Conservation (phyloP, 176 grass and related monocot species). For the Urochloa ruziziensis region DNA sequence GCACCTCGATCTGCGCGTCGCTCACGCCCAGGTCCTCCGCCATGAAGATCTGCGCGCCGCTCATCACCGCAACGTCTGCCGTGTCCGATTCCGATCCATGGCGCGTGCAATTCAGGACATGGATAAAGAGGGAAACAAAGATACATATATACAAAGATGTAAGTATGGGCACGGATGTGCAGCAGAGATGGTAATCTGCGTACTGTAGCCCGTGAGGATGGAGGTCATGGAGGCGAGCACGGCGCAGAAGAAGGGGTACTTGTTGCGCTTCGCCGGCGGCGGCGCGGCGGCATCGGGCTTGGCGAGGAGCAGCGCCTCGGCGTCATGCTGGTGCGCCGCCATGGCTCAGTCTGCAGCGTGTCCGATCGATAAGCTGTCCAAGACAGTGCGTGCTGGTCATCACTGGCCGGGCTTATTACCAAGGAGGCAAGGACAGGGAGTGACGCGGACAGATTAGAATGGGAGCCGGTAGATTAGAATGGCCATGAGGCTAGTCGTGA, state of each 20-base stretch:
- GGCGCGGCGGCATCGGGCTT: neutral
- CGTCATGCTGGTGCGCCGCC: neutral
- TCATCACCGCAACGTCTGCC: constrained; percentile 68
- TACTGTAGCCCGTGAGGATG: constrained; percentile 77
- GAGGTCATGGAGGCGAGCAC: constrained; percentile 85
- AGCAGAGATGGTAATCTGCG: too few species aligned
- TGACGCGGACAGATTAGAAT: too few species aligned
- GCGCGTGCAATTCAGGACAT: neutral
- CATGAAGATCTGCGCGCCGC: constrained; percentile 78
- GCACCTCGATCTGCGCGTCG: constrained; percentile 78
- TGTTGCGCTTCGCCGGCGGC: constrained; percentile 34
- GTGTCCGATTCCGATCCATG: neutral
- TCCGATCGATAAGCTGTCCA: too few species aligned
- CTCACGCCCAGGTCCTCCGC: constrained; percentile 61
- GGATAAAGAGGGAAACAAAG: too few species aligned
- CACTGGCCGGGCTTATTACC: too few species aligned
- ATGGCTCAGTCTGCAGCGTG: too few species aligned
- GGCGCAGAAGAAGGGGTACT: constrained; percentile 66
- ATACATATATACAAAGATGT: neutral
- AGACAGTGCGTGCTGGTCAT: too few species aligned
- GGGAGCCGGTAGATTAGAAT: too few species aligned
- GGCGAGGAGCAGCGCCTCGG: constrained; percentile 19
- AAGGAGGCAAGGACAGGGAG: too few species aligned
- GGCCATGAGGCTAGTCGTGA: too few species aligned
- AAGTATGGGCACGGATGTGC: too few species aligned